Conservation (phyloP, 2,329 filamentous ascomycete genomes). For the Waltergamsia citrina region DNA sequence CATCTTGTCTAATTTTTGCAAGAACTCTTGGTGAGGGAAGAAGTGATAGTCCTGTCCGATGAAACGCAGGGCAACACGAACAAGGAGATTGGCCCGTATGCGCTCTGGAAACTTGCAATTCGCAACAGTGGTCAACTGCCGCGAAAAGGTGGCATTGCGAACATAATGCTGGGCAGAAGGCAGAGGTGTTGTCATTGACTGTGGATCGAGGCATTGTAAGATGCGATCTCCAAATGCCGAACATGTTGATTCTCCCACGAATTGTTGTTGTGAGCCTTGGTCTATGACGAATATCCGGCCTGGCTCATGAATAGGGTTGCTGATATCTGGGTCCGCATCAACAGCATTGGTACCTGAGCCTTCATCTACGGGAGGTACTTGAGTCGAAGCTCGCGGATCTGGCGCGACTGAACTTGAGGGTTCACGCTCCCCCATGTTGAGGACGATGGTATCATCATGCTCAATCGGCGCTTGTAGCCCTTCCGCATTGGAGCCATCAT, state of each 20-base stretch:
- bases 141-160: slow-evolving; percentile 4
- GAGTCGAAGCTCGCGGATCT: slow-evolving; percentile 5
- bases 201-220: slow-evolving; percentile 8
- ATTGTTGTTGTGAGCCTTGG: slow-evolving; percentile 7
- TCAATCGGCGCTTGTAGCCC: not conserved
- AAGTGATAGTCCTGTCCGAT: slow-evolving; percentile 9
- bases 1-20: slow-evolving; percentile 4
- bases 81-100: slow-evolving; percentile 7
- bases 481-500: slow-evolving; percentile 1
- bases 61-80: slow-evolving; percentile 9
- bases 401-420: not conserved
- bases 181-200: not conserved
- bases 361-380: slow-evolving; percentile 1
- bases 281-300: slow-evolving; percentile 5
- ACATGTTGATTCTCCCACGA: slow-evolving; percentile 8
- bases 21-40: slow-evolving; percentile 8
- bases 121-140: slow-evolving; percentile 3
- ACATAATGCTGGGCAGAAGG: slow-evolving; percentile 4
- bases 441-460: slow-evolving; percentile 2
- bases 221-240: slow-evolving; percentile 8
- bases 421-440: not conserved
- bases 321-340: slow-evolving; percentile 3
- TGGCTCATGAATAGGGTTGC: slow-evolving; percentile 6
- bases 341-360: not conserved
- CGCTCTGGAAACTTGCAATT: slow-evolving; percentile 7